Conservation (phyloP, 805 yeast genomes). For the Barnettozyma botsteinii region DNA sequence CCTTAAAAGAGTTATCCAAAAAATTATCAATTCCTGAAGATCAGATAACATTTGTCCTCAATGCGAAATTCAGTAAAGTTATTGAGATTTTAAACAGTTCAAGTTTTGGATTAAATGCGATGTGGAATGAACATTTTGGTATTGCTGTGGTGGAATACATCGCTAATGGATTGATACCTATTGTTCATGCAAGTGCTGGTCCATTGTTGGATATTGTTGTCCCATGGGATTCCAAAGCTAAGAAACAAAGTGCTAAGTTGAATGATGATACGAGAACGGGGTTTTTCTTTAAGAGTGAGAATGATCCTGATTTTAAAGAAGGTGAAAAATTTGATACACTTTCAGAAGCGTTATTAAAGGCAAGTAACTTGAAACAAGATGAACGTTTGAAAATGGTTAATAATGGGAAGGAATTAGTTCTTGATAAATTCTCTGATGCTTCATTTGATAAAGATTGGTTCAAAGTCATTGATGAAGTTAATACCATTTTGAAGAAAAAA, state of each 20-base stretch:
- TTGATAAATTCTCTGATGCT: conserved; percentile 55
- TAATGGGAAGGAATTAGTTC: conserved; percentile 40
- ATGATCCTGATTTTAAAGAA: conserved; percentile 63
- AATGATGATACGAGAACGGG: conserved; percentile 56
- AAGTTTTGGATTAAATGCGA: conserved; percentile 81
- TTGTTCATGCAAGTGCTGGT: conserved; percentile 94
- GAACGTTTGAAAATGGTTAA: conserved; percentile 38
- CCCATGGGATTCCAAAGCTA: conserved; percentile 36
- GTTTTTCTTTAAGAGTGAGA: conserved; percentile 63
- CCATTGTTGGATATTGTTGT: conserved; percentile 84
- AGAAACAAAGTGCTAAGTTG: conserved; percentile 24
- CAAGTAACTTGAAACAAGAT: conserved; percentile 33
- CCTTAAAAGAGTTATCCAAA: conserved; percentile 40
- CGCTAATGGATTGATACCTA: conserved; percentile 79
- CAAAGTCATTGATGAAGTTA: conserved; percentile 15
- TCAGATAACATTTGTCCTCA: conserved; percentile 53
- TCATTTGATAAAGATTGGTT: conserved; percentile 54
- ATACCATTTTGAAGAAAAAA: neutral
- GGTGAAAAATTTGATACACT: conserved; percentile 40
- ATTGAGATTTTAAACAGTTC: conserved; percentile 47
- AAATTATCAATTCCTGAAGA: conserved; percentile 36
- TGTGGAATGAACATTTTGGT: conserved; percentile 99
- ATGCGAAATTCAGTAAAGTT: conserved; percentile 66
- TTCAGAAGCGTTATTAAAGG: conserved; percentile 40
- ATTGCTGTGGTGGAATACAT: conserved; percentile 93